Evolutionary conservation across 257 asterid species (phyloP), one percentile per base, ranked within the genome.

Genomic region (Plectranthus barbatus): DNA sequence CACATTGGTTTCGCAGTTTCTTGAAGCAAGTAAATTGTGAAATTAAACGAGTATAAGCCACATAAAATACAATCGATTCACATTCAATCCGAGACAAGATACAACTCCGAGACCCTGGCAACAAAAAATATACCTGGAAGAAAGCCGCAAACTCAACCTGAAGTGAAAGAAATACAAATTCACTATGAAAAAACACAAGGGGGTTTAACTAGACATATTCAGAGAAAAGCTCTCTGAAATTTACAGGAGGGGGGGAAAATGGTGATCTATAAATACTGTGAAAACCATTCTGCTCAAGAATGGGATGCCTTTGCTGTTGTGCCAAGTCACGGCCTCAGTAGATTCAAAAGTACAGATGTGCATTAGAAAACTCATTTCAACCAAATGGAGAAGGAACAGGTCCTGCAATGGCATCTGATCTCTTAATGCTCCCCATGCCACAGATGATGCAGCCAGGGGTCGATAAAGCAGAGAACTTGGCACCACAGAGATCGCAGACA

Each of bases 381-480:
- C 95, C 94, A 58, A 91, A 91, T 3, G 98, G 98, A 1, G 98
- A 80, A 73, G 98, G 95, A 68, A 88, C 90, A 5, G 98, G 97
- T 50, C 81, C 94, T 4, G 89, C 87, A 69, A 90, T 86, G 17
- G 95, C 91, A 75, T 93, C 99, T 1, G 99, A 93, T 75, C 99
- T 85, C 76, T 85, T 90, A 67, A 93, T 93, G 82, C 99, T 90
- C 52, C 99, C 99, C 99, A 93, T 93, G 59, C 99, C 99, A 73
- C 99, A 93, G 37, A 93, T 90, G 26, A 93, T 93, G 77, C 99
- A 93, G 48, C 99, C 97, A 33, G 96, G 96, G 1, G 95, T 61
- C 1, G 97, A 85, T 52, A 93, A 71, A 41, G 99, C 99, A 15
- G 97, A 90, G 75, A 93, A 93, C 74, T 93, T 93, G 61, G 97